These are phyloP conservation scores for Tricholoma terreum DNA, from an alignment of 768 basidiomycete species.

Conservation along the genomic window DNA sequence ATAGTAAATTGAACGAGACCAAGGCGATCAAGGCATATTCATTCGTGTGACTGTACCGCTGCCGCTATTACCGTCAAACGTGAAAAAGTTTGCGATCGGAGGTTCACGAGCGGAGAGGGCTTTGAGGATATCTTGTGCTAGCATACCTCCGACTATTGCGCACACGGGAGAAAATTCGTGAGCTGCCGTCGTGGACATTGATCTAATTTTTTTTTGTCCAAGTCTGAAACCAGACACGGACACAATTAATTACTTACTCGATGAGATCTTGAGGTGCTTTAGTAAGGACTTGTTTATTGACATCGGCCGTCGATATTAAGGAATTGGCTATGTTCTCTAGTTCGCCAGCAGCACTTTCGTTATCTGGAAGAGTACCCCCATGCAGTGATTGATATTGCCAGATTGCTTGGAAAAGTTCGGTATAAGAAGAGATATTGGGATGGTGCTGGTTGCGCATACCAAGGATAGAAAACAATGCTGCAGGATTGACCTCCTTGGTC, in stretches of 20 bases:
- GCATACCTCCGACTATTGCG: constrained; percentile 91
- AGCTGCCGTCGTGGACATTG: constrained; percentile 62
- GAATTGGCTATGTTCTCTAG: constrained; percentile 63
- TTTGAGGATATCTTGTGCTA: constrained; percentile 94
- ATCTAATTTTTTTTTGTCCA: constrained; percentile 36
- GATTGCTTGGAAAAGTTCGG: constrained; percentile 47
- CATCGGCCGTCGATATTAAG: constrained; percentile 56
- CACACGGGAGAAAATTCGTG: constrained; percentile 92
- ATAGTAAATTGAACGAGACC: not conserved
- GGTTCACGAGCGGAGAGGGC: constrained; percentile 86
- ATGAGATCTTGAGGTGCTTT: constrained; percentile 57
- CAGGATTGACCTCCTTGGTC: constrained; percentile 83
- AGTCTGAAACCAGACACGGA: constrained; percentile 2
- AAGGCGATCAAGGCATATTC: constrained; percentile 39
- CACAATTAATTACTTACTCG: constrained; percentile 45
- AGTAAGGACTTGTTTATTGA: constrained; percentile 66
- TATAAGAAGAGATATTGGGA: constrained; percentile 1
- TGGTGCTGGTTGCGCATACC: constrained; percentile 39
- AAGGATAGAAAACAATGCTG: constrained; percentile 64
- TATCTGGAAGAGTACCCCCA: constrained; percentile 54
- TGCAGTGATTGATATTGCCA: constrained; percentile 78
- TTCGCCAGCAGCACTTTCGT: constrained; percentile 44
- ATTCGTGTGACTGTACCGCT: constrained; percentile 64
- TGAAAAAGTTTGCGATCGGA: constrained; percentile 89
- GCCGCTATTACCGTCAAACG: constrained; percentile 82